Conservation (phyloP, 1,284 basidiomycete species). For the Malassezia furfur region DNA sequence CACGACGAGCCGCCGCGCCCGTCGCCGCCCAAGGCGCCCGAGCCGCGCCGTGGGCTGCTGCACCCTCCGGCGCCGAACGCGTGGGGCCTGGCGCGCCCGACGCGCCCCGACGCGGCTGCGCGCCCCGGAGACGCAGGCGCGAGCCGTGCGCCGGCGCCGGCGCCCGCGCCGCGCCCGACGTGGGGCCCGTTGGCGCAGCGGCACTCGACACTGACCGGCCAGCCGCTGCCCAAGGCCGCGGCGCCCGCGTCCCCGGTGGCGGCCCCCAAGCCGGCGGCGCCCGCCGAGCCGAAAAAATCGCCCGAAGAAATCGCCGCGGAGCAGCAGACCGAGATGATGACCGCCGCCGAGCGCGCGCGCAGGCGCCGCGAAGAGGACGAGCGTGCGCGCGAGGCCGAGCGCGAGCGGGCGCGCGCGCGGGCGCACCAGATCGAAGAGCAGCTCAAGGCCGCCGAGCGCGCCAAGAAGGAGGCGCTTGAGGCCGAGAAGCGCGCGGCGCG, state of each 20-base stretch:
- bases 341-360: constrained; percentile 41
- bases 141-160: constrained; percentile 8
- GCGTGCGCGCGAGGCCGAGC: constrained; percentile 28
- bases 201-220: constrained; percentile 22
- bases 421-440: constrained; percentile 38
- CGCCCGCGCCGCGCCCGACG: background rate
- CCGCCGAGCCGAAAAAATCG: constrained; percentile 2
- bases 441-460: constrained; percentile 27
- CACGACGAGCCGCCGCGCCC: constrained; percentile 13
- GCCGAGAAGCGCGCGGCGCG: background rate
- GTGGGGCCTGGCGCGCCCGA: background rate
- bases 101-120: background rate
- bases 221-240: constrained; percentile 12
- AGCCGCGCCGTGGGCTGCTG: background rate
- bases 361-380: constrained; percentile 43
- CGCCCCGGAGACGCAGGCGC: background rate
- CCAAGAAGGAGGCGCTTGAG: background rate
- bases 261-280: constrained; percentile 12
- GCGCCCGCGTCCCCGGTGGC: background rate
- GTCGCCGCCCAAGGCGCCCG: constrained; percentile 1
- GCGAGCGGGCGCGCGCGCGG: constrained; percentile 37
- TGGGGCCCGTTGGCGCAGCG: constrained; percentile 43
- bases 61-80: background rate
- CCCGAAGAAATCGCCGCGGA: constrained; percentile 17
- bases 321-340: constrained; percentile 31